A percentile compares a stretch with the other conserved stretches of the same genome.
Conservation (phyloP, 345 rosid genomes). For the Bruguiera gymnorhiza region DNA sequence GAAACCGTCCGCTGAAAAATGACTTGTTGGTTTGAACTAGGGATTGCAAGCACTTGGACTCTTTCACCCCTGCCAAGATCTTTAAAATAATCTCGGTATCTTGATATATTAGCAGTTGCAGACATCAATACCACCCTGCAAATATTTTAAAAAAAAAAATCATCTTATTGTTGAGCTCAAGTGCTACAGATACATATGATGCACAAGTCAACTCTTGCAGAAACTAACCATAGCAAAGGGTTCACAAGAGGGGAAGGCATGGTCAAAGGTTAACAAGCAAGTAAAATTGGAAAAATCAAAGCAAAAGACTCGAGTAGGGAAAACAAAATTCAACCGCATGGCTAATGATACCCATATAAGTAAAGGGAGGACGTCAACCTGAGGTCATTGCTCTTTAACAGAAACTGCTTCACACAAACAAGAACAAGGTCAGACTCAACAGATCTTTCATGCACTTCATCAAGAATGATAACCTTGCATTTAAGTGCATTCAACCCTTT, state of each 20-base stretch:
- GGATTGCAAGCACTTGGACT: slow-evolving; percentile 89
- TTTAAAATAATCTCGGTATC: slow-evolving; percentile 81
- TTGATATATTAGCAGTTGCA: slow-evolving; percentile 87
- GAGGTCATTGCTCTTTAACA: slow-evolving; percentile 62
- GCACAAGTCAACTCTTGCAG: background rate
- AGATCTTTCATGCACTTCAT: slow-evolving; percentile 99
- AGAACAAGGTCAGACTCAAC: slow-evolving; percentile 93
- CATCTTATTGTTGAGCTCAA: background rate
- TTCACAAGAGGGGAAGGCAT: too few relatives aligned
- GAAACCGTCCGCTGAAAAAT: slow-evolving; percentile 62
- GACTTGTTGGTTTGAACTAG: slow-evolving; percentile 54
- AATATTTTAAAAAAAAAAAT: slow-evolving; percentile 1
- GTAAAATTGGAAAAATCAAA: background rate
- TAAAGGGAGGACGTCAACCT: slow-evolving; percentile 44
- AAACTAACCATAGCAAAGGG: background rate
- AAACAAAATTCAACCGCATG: background rate
- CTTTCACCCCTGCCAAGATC: slow-evolving; percentile 86
- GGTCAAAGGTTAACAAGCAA: too few relatives aligned
- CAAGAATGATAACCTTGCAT: slow-evolving; percentile 89
- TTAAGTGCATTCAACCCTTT: slow-evolving; percentile 76
- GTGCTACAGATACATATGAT: background rate
- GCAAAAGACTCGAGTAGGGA: background rate
- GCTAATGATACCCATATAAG: background rate
- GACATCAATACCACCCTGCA: slow-evolving; percentile 94
- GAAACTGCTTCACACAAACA: slow-evolving; percentile 85